Base-by-base conservation (phyloP, 768 basidiomycete species). In the Clavulina sp. region DNA sequence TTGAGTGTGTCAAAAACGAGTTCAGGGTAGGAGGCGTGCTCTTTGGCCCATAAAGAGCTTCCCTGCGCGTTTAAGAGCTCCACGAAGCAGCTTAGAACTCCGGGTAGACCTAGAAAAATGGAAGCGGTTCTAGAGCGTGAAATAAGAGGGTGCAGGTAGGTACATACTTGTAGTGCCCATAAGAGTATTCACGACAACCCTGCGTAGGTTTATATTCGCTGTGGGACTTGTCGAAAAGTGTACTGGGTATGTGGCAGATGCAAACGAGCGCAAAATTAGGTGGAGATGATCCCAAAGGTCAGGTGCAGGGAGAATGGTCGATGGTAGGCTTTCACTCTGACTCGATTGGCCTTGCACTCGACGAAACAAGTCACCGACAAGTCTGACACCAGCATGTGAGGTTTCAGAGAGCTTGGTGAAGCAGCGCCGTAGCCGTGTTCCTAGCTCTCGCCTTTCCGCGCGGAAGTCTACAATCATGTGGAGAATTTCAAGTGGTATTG, bases 1-100 rank as follows among this genome's bases (percentile, higher is more conserved):
- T 83, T 84, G 60, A 96, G 74, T 13, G 80, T 74, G 59, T 85
- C 86, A 58, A 93, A 81, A 4, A 88, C 73, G 32, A 82, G 72
- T 57, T 79, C 74, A 2, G 88, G 81, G 59, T 80, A 84, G 58
- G 85, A 80, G 3, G 75, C 68, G 1, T 74, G 73, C 57, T 84
- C 80, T 28, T 72, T 75, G 19, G 68, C 62, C 92, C 93, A 96
- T 13, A 88, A 62, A 7, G 69, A 60, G 2, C 64, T 57, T 0
- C 70, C 71, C 48, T 81, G 60, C 23, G 79, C 73, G 54, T 75
- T 73, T 31, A 84, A 63, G 29, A 87, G 68, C 41, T 77, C 64
- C 6, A 74, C 64, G 55, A 84, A 76, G 52, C 71, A 78, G 57
- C 66, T 71, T 38, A 81, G 67, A 53, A 82, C 69, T 54, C 72